phyloP scores from a whole-genome alignment of 805 yeast species.

The Kuraishia cidri region DNA sequence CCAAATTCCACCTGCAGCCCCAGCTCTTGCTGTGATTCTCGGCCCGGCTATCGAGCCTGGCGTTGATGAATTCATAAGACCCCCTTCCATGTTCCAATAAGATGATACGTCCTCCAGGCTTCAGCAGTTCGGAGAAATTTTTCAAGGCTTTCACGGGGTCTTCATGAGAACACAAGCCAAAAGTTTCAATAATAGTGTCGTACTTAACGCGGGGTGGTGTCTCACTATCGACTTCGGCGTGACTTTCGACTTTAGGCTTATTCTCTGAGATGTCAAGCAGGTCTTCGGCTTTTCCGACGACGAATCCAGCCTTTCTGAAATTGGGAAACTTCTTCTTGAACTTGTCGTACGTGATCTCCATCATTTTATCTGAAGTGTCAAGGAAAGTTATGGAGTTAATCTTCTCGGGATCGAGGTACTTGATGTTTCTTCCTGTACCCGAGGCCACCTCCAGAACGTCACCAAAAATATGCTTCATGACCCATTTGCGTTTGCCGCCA shows the following conservation, averaged over 20 bases:
- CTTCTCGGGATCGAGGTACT: constrained; percentile 51
- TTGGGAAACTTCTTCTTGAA: constrained; percentile 61
- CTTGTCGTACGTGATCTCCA: constrained; percentile 68
- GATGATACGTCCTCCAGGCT: constrained; percentile 85
- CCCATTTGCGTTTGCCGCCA: constrained; percentile 66
- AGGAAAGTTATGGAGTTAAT: constrained; percentile 73
- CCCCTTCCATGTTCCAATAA: constrained; percentile 92
- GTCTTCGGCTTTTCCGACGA: constrained; percentile 86
- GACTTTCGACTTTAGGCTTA: constrained; percentile 10
- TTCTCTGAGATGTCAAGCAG: constrained; percentile 45
- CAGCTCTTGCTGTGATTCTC: constrained; percentile 77
- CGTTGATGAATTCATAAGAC: constrained; percentile 66
- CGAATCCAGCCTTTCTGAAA: constrained; percentile 71
- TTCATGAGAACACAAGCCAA: constrained; percentile 93
- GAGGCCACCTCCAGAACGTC: constrained; percentile 92
- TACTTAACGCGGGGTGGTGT: constrained; percentile 44
- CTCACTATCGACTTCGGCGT: constrained; percentile 13
- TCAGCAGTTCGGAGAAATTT: constrained; percentile 63
- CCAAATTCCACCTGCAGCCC: constrained; percentile 98
- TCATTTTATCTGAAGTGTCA: constrained; percentile 82
- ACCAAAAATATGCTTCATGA: constrained; percentile 71
- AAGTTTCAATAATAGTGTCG: constrained; percentile 89
- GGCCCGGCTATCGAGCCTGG: constrained; percentile 74
- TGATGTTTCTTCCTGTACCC: constrained; percentile 92
- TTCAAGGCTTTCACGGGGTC: constrained; percentile 80